Conservation (phyloP, 305 asterid genomes). For the Fraxinus ornus region DNA sequence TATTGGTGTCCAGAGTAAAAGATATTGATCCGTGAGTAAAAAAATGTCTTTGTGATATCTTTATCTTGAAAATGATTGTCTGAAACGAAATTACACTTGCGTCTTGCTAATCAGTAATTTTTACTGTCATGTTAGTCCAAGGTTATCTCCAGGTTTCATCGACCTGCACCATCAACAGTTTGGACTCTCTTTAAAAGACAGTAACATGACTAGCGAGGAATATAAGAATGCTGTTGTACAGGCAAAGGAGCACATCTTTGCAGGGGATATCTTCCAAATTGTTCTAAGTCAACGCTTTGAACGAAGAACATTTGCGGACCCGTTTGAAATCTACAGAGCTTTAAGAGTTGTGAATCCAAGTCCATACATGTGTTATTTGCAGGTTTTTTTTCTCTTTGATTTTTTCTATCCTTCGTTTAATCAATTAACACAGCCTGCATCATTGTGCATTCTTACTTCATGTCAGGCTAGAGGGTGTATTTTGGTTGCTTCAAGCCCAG, state of each 20-base stretch:
- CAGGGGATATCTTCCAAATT: constrained; percentile 84
- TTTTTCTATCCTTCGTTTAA: neutral
- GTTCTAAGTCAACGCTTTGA: constrained; percentile 89
- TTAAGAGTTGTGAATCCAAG: constrained; percentile 89
- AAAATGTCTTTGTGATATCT: neutral
- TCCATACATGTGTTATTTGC: constrained; percentile 84
- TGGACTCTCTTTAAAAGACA: constrained; percentile 42
- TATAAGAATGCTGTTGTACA: constrained; percentile 63
- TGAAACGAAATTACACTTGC: constrained; percentile 12
- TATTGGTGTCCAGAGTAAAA: constrained; percentile 58
- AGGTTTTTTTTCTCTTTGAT: constrained; percentile 40
- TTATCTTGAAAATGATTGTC: constrained; percentile 9
- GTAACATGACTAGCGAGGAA: constrained; percentile 70
- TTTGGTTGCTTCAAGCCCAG: constrained; percentile 94
- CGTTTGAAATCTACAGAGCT: constrained; percentile 89
- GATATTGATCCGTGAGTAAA: constrained; percentile 61
- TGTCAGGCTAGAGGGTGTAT: constrained; percentile 81
- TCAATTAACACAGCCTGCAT: constrained; percentile 15
- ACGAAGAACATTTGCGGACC: constrained; percentile 82
- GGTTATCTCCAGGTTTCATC: constrained; percentile 55
- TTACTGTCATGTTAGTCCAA: constrained; percentile 46
- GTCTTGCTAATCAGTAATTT: constrained; percentile 1
- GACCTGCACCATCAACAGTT: constrained; percentile 46
- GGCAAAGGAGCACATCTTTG: constrained; percentile 81
- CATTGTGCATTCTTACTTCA: constrained; percentile 7